These are phyloP conservation scores for Thamnidium elegans DNA, from an alignment of 192 early-diverging fungal species.

Conservation along the genomic window DNA sequence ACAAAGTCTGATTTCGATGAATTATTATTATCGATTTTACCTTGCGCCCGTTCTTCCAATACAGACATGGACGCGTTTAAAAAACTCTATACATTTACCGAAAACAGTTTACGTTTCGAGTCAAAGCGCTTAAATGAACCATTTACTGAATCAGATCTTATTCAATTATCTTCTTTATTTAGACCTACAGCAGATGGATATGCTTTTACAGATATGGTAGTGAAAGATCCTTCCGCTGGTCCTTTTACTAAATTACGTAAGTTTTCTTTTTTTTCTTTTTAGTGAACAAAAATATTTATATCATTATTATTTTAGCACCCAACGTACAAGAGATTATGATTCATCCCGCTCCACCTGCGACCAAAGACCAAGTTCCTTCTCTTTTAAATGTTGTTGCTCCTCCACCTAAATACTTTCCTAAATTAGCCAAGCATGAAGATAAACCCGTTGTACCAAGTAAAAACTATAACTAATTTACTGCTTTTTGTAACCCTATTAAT, in stretches of 20 bases:
- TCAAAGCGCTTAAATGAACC: slow-evolving; percentile 5
- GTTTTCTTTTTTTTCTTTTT: not conserved
- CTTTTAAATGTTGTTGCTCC: slow-evolving; percentile 27
- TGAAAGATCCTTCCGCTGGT: not conserved
- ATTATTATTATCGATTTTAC: not conserved
- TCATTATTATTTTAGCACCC: slow-evolving; percentile 19
- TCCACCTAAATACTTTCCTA: slow-evolving; percentile 7
- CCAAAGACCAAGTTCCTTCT: slow-evolving; percentile 24
- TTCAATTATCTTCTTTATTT: slow-evolving; percentile 35
- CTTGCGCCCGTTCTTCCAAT: no score
- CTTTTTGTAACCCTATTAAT: not conserved
- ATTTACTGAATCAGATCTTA: not conserved
- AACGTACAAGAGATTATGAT: slow-evolving; percentile 36
- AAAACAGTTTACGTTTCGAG: slow-evolving; percentile 1
- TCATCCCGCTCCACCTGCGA: slow-evolving; percentile 18
- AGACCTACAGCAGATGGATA: slow-evolving; percentile 45
- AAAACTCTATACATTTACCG: not conserved
- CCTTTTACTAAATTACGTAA: slow-evolving; percentile 24
- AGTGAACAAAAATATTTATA: not conserved
- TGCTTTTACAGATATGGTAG: slow-evolving; percentile 39
- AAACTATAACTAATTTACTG: not conserved
- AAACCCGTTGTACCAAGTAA: slow-evolving; percentile 32
- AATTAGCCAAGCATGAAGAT: slow-evolving; percentile 15
- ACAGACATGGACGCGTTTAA: slow-evolving; percentile 4
- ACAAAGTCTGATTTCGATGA: slow-evolving; percentile 13